Conservation (phyloP, 2,329 filamentous ascomycete genomes). For the Fusarium denticulatum region DNA sequence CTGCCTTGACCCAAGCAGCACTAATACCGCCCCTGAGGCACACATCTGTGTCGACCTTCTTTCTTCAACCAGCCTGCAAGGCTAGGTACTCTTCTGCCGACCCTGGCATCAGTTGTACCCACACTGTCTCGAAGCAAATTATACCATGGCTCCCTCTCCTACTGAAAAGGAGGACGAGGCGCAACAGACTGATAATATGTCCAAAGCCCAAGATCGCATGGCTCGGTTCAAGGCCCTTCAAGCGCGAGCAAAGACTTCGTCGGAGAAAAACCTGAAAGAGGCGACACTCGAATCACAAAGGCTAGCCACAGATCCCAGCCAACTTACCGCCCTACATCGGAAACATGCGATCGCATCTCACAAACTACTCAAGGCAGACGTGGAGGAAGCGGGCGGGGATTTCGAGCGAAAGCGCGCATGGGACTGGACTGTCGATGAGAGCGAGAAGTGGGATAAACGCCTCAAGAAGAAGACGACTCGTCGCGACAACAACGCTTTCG, state of each 20-base stretch:
- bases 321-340: conserved; percentile 81
- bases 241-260: conserved; percentile 78
- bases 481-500: conserved; percentile 87
- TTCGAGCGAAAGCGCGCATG: conserved; percentile 98
- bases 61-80: not conserved
- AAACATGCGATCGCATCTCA: conserved; percentile 89
- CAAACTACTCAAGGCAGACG: conserved; percentile 92
- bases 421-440: conserved; percentile 98
- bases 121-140: not conserved
- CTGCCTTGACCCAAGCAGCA: not conserved
- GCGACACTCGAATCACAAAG: conserved; percentile 85
- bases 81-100: not conserved
- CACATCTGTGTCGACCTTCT: not conserved
- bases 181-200: conserved; percentile 45
- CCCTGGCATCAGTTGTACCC: not conserved
- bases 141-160: not conserved
- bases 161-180: conserved; percentile 30
- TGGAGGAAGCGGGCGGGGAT: conserved; percentile 85
- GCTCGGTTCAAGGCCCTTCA: conserved; percentile 89
- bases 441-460: conserved; percentile 91
- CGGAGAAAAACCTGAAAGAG: conserved; percentile 81
- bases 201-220: conserved; percentile 71
- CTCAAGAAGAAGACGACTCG: conserved; percentile 85
- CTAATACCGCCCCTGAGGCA: not conserved
- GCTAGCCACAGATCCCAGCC: conserved; percentile 77